Conservation (phyloP, 192 early-diverging fungal species). For the Podila horticola region DNA sequence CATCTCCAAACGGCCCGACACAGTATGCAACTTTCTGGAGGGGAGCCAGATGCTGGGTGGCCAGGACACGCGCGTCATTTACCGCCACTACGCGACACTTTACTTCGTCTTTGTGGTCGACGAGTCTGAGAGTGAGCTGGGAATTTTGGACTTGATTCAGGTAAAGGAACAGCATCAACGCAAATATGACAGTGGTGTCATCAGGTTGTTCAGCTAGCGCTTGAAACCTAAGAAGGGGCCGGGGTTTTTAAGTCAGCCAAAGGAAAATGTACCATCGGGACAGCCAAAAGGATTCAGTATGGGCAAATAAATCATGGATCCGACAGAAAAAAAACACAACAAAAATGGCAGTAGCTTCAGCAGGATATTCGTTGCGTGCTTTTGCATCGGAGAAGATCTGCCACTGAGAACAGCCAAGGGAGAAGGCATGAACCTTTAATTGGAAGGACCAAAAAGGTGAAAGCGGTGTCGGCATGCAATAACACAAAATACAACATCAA, state of each 20-base stretch:
- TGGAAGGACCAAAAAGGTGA: too few species aligned
- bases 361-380: too few species aligned
- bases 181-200: background rate
- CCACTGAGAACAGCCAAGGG: too few species aligned
- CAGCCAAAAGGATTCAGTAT: too few species aligned
- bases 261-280: too few species aligned
- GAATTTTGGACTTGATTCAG: constrained; percentile 96
- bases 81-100: constrained; percentile 96
- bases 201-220: background rate
- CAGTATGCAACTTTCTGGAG: constrained; percentile 92
- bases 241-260: too few species aligned
- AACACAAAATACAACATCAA: too few species aligned
- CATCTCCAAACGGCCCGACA: constrained; percentile 87
- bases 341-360: background rate
- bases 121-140: constrained; percentile 94
- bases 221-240: too few species aligned
- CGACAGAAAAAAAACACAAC: background rate
- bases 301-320: too few species aligned
- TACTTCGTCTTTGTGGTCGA: constrained; percentile 99
- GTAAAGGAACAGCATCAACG: constrained; percentile 36
- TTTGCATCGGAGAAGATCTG: too few species aligned
- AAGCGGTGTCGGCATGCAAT: too few species aligned
- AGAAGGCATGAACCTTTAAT: too few species aligned
- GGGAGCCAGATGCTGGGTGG: constrained; percentile 84
- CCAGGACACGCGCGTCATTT: constrained; percentile 91